Conservation (phyloP, 2,329 filamentous ascomycete species). For the Fusarium sp. region DNA sequence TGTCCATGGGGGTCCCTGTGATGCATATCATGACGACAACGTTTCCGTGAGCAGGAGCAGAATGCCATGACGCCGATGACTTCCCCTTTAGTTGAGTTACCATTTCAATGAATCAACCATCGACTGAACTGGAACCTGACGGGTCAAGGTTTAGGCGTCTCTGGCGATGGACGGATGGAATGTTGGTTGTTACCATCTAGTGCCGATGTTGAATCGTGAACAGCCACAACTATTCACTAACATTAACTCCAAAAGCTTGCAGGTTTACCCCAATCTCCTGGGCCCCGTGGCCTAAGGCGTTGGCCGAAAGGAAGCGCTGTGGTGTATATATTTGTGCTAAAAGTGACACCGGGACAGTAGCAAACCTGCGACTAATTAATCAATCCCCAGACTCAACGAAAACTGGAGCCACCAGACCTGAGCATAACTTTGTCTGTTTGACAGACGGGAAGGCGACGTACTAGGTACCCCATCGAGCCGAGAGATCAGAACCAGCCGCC, state of each 20-base stretch:
- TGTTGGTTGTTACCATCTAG: slow-evolving; percentile 35
- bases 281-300: slow-evolving; percentile 39
- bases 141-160: background rate
- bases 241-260: slow-evolving; percentile 34
- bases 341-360: slow-evolving; percentile 35
- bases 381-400: slow-evolving; percentile 42
- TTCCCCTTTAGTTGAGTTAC: slow-evolving; percentile 31
- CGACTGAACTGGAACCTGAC: slow-evolving; percentile 7
- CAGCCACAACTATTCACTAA: slow-evolving; percentile 26
- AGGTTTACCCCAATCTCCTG: slow-evolving; percentile 46
- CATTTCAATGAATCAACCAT: slow-evolving; percentile 22
- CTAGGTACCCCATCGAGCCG: slow-evolving; percentile 1
- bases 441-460: slow-evolving; percentile 9
- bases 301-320: slow-evolving; percentile 29
- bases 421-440: slow-evolving; percentile 17
- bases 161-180: slow-evolving; percentile 33
- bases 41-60: slow-evolving; percentile 27
- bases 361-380: slow-evolving; percentile 31
- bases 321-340: slow-evolving; percentile 26
- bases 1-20: slow-evolving; percentile 32
- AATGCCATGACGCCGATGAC: slow-evolving; percentile 37
- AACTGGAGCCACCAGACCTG: slow-evolving; percentile 19
- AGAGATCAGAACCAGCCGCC: slow-evolving; percentile 45
- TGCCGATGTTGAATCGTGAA: slow-evolving; percentile 34
- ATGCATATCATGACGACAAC: slow-evolving; percentile 48